These are phyloP conservation scores for Globisporangium heterothallicum DNA, from an alignment of 352 stramenopile genomes.

Conservation along the genomic window DNA sequence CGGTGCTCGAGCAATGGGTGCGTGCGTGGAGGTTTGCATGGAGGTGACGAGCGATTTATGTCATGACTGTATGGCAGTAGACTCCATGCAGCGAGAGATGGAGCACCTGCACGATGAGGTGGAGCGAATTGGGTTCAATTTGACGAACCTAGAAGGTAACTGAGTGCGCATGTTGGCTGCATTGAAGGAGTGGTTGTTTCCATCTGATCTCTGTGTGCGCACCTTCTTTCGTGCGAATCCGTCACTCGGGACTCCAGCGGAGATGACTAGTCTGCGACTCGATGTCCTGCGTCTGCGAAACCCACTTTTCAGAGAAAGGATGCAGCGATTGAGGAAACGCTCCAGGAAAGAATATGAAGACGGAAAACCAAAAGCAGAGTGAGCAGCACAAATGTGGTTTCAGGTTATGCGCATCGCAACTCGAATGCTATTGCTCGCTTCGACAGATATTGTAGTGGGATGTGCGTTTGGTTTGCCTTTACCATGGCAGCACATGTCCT, in stretches of 20 bases:
- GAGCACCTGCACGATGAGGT: not conserved
- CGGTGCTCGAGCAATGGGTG: not conserved
- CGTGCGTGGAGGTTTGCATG: not conserved
- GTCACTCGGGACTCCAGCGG: not conserved
- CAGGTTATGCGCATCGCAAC: not conserved
- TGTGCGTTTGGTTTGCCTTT: constrained; percentile 2
- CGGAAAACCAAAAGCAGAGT: not conserved
- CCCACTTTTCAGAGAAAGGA: not conserved
- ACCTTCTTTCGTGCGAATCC: too few relatives aligned
- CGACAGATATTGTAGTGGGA: not conserved
- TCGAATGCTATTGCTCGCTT: not conserved
- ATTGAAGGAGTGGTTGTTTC: not conserved
- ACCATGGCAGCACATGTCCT: constrained; percentile 55
- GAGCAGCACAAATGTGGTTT: not conserved
- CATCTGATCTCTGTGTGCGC: too few relatives aligned
- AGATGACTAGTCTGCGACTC: not conserved
- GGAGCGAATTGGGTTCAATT: not conserved
- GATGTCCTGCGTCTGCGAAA: not conserved
- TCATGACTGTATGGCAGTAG: not conserved
- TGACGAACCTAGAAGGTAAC: not conserved
- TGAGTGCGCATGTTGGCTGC: not conserved
- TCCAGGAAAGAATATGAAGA: not conserved
- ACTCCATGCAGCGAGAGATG: not conserved
- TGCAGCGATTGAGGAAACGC: not conserved
- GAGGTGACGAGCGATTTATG: not conserved